Evolutionary conservation across 495 filamentous ascomycete species (phyloP).

Genomic region (Lasiosphaeria miniovina): DNA sequence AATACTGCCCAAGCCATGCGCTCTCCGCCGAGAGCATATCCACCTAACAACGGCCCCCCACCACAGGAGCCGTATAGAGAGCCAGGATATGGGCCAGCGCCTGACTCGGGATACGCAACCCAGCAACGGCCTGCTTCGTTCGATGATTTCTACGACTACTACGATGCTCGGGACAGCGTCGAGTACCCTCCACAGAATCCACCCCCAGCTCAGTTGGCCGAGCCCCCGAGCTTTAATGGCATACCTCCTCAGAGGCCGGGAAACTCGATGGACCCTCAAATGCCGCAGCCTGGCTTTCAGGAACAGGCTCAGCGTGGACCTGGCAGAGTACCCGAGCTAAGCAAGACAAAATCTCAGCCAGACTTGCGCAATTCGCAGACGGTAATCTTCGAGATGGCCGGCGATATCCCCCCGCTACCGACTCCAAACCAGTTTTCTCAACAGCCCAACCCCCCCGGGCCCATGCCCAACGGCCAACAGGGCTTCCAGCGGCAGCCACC

Average conservation of each 20-base stretch:
- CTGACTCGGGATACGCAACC: slow-evolving; percentile 23
- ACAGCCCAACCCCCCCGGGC: slow-evolving; percentile 4
- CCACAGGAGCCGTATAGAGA: slow-evolving; percentile 30
- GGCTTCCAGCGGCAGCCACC: slow-evolving; percentile 25
- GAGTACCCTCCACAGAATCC: slow-evolving; percentile 31
- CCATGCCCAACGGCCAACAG: slow-evolving; percentile 14
- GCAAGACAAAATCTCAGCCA: slow-evolving; percentile 64
- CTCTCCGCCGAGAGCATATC: slow-evolving; percentile 44
- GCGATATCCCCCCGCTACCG: slow-evolving; percentile 53
- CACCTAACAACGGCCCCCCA: slow-evolving; percentile 39
- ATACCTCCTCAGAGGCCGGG: slow-evolving; percentile 43
- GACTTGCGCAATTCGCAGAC: slow-evolving; percentile 60
- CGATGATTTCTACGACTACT: slow-evolving; percentile 59
- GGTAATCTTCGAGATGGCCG: slow-evolving; percentile 68
- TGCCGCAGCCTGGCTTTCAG: slow-evolving; percentile 25
- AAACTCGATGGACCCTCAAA: slow-evolving; percentile 51
- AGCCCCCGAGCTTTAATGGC: slow-evolving; percentile 76
- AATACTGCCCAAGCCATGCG: slow-evolving; percentile 50
- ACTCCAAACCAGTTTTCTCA: slow-evolving; percentile 38
- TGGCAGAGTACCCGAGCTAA: slow-evolving; percentile 41
- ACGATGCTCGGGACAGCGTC: slow-evolving; percentile 34
- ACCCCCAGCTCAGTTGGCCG: slow-evolving; percentile 38
- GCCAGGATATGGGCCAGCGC: slow-evolving; percentile 19
- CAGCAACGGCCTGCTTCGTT: slow-evolving; percentile 35
- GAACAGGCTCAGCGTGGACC: slow-evolving; percentile 42